A percentile compares a stretch with the other conserved stretches of the same genome.
Conservation (phyloP, 768 basidiomycete species). For the Filobasidium wieringae region DNA sequence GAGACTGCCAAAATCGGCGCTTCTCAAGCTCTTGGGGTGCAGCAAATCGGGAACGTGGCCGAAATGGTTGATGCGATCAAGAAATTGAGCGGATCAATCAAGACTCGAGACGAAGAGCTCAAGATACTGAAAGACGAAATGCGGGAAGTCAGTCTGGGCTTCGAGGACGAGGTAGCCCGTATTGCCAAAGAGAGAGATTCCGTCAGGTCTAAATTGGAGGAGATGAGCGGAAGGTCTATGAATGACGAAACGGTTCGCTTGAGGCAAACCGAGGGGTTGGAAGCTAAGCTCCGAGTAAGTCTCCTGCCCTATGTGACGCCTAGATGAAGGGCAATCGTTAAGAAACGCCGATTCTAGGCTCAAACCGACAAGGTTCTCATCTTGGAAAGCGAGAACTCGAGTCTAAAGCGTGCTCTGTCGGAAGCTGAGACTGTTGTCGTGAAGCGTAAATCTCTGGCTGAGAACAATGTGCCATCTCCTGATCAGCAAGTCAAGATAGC, state of each 20-base stretch:
- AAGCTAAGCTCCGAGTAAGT: slow-evolving; percentile 8
- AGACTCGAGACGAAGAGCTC: slow-evolving; percentile 29
- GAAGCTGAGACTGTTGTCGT: neutral
- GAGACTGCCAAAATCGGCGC: neutral
- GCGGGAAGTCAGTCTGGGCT: slow-evolving; percentile 34
- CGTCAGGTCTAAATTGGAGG: slow-evolving; percentile 24
- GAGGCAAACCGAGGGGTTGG: slow-evolving; percentile 13
- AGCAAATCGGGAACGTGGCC: neutral
- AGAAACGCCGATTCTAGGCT: neutral
- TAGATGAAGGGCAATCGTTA: no score
- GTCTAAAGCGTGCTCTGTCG: slow-evolving; percentile 2
- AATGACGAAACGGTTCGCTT: slow-evolving; percentile 13
- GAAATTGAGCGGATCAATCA: slow-evolving; percentile 21
- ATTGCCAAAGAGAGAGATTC: slow-evolving; percentile 30
- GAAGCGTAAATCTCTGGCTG: slow-evolving; percentile 16
- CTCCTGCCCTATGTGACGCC: no score
- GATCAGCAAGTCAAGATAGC: slow-evolving; percentile 15
- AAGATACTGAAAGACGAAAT: slow-evolving; percentile 29
- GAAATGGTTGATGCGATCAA: slow-evolving; percentile 24
- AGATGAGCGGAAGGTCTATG: neutral
- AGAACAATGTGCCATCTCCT: slow-evolving; percentile 4
- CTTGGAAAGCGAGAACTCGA: slow-evolving; percentile 6
- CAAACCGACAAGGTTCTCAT: neutral
- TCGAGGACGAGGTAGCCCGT: slow-evolving; percentile 34
- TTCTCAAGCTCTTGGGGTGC: neutral